Evolutionary conservation across 1,284 basidiomycete species (phyloP), one percentile per base, ranked within the genome.

Genomic region (Anthracocystis walkeri): DNA sequence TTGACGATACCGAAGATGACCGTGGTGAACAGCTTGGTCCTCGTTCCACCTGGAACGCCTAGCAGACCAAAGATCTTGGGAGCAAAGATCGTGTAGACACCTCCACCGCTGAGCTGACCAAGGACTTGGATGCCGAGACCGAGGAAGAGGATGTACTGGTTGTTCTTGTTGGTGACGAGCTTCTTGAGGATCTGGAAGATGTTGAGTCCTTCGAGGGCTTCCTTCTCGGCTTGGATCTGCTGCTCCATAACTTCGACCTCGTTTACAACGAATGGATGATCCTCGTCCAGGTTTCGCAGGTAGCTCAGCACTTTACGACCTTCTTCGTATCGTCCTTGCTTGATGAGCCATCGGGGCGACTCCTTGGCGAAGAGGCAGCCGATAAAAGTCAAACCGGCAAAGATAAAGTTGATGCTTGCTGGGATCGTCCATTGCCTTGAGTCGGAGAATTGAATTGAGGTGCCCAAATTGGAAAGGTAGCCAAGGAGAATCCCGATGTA

Each of bases 1-100:
- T 80, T 80, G 48, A 80, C 73, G 14, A 78, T 65, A 54, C 78
- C 75, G 48, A 79, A 78, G 57, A 78, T 67, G 25, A 56, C 75
- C 18, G 78, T 79, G 16, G 75, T 78, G 35, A 75, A 55, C 8
- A 77, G 60, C 58, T 70, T 71, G 33, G 75, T 77, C 49, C 44
- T 50, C 38, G 55, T 52, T 62, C 64, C 65, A 18, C 69, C 74
- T n/a, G 62, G 63, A 38, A 77, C 62, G 21, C 77, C 77, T 42
- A 77, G 70, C 3, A 74, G 55, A 6, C 59, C 69, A 40, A 79
- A 76, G 49, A 79, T 70, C 54, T 73, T 75, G 29, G 75, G 75
- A 1, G 78, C 78, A 33, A 74, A 78, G 12, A 77, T 56, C 10
- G 71, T 74, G 71, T 68, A 74, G 48, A 71, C 65, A 56, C 78